Evolutionary conservation across 129 eudicot genomes (phyloP).

Genomic region (Chrysanthemum seticuspe): DNA sequence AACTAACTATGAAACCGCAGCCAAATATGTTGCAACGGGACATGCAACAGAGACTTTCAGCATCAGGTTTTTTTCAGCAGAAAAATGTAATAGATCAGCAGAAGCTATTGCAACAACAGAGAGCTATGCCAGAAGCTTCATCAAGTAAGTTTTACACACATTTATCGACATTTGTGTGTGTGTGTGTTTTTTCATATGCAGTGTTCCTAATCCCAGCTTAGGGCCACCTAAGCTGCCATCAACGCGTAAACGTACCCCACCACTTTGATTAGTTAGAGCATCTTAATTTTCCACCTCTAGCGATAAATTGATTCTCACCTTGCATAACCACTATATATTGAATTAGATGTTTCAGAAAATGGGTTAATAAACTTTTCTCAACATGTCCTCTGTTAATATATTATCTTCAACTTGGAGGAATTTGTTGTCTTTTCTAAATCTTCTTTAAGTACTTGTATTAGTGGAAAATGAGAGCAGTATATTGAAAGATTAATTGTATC

Average conservation of each 20-base stretch:
- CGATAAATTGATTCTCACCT: too few species aligned
- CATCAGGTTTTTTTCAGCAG: slow-evolving; percentile 59
- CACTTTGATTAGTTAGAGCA: too few species aligned
- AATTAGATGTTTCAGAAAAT: not conserved
- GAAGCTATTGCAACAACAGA: slow-evolving; percentile 65
- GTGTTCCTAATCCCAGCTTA: not conserved
- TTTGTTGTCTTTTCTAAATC: not conserved
- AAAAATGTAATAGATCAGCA: slow-evolving; percentile 61
- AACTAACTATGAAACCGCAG: slow-evolving; percentile 44
- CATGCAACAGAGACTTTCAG: slow-evolving; percentile 69
- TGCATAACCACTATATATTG: not conserved
- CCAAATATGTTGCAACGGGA: slow-evolving; percentile 55
- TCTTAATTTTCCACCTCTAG: too few species aligned
- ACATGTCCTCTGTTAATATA: not conserved
- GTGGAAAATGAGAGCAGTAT: not conserved
- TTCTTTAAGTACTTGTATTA: not conserved
- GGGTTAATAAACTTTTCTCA: not conserved
- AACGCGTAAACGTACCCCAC: too few species aligned
- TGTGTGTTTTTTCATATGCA: not conserved
- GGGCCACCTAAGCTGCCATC: not conserved
- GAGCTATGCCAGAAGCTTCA: slow-evolving; percentile 61
- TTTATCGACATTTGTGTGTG: not conserved
- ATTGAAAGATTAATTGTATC: not conserved
- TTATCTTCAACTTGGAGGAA: not conserved
- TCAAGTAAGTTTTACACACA: slow-evolving; percentile 45